phyloP scores from a whole-genome alignment of 768 basidiomycete genomes.

The Tylopilus subfusipes region DNA sequence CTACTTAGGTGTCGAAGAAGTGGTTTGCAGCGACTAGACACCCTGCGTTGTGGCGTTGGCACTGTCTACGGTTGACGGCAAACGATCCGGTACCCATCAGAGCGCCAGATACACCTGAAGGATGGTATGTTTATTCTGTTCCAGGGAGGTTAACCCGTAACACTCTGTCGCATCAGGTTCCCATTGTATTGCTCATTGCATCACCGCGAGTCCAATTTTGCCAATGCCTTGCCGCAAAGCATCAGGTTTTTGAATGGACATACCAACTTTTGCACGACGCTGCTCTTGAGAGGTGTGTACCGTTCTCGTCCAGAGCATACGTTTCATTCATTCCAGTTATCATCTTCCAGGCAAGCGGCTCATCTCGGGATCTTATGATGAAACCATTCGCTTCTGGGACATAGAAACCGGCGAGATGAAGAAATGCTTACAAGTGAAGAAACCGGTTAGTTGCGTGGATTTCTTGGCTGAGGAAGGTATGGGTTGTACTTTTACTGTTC shows the following conservation, averaged over 20 bases:
- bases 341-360: slow-evolving; percentile 57
- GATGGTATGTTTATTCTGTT: slow-evolving; percentile 53
- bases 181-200: slow-evolving; percentile 77
- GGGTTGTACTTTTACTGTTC: slow-evolving; percentile 10
- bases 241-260: slow-evolving; percentile 80
- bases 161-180: slow-evolving; percentile 36
- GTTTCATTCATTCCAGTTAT: not conserved
- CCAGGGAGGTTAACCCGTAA: not conserved
- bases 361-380: slow-evolving; percentile 89
- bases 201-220: slow-evolving; percentile 83
- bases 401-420: slow-evolving; percentile 62
- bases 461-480: slow-evolving; percentile 77
- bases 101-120: slow-evolving; percentile 59
- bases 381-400: slow-evolving; percentile 92
- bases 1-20: slow-evolving; percentile 39
- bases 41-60: slow-evolving; percentile 73
- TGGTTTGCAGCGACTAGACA: slow-evolving; percentile 44
- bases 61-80: slow-evolving; percentile 68
- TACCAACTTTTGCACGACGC: slow-evolving; percentile 82
- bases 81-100: slow-evolving; percentile 67
- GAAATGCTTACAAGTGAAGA: slow-evolving; percentile 80
- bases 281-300: slow-evolving; percentile 54
- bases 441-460: slow-evolving; percentile 87
- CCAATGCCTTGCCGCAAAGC: slow-evolving; percentile 67
- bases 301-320: not conserved